These are phyloP conservation scores for Yamadazyma conglobata DNA, from an alignment of 1,139 yeast species.

Conservation along the genomic window DNA sequence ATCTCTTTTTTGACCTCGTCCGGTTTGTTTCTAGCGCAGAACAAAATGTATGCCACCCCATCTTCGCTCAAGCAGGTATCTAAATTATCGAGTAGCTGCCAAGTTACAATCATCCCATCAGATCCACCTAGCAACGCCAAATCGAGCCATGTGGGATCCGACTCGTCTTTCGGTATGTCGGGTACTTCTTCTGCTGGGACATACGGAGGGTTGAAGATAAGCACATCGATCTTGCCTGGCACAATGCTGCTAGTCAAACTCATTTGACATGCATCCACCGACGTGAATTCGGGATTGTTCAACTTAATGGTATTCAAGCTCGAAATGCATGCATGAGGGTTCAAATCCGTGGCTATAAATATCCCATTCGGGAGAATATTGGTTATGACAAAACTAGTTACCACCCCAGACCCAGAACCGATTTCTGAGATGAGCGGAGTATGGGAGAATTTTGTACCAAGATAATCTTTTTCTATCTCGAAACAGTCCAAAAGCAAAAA, in stretches of 20 bases:
- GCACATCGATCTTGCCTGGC: slow-evolving; percentile 53
- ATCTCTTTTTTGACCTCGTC: slow-evolving; percentile 50
- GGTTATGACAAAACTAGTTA: slow-evolving; percentile 66
- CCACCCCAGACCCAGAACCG: slow-evolving; percentile 90
- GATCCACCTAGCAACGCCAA: slow-evolving; percentile 85
- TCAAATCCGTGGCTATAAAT: slow-evolving; percentile 71
- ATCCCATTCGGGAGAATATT: slow-evolving; percentile 49
- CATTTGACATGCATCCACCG: slow-evolving; percentile 57
- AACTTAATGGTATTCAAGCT: slow-evolving; percentile 47
- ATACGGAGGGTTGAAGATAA: slow-evolving; percentile 92
- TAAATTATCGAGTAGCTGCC: slow-evolving; percentile 53
- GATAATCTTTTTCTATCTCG: slow-evolving; percentile 49
- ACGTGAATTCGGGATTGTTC: slow-evolving; percentile 25
- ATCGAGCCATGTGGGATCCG: slow-evolving; percentile 70
- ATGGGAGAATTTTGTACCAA: slow-evolving; percentile 25
- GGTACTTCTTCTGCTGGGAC: slow-evolving; percentile 79
- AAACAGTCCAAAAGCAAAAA: slow-evolving; percentile 76
- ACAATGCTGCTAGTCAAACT: slow-evolving; percentile 52
- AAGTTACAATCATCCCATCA: slow-evolving; percentile 85
- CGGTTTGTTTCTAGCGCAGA: slow-evolving; percentile 88
- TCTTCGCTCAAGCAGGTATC: slow-evolving; percentile 40
- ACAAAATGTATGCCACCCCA: slow-evolving; percentile 79
- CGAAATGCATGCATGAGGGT: slow-evolving; percentile 68
- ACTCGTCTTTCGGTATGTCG: slow-evolving; percentile 48
- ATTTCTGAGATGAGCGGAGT: slow-evolving; percentile 71